Base-by-base conservation (phyloP, 2,329 filamentous ascomycete genomes). In the Xylaria sp. region DNA sequence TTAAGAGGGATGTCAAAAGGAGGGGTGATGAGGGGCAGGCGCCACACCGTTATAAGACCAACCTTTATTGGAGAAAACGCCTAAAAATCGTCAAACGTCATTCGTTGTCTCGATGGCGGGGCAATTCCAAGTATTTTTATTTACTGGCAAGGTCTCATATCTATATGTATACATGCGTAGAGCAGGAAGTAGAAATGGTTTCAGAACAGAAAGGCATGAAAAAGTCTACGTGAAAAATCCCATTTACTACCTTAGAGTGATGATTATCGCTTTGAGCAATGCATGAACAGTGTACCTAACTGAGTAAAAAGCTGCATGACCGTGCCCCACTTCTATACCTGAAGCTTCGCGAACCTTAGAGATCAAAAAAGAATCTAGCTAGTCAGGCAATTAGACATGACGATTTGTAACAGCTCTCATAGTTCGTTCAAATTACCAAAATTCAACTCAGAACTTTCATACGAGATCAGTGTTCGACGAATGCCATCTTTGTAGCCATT, bases 261-360 rank as follows among this genome's bases (percentile, higher is more conserved):
- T 48, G 6, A 9, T 5, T 13, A 2, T 23, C 1, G 21, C 21
- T 25, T 6, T 12, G 1, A 18, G 29, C 18, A 35, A 54, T 21
- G 50, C 9, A 32, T 27, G 13, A 10, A 29, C 16, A 10, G 9
- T 16, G n/a, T 18, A 57, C 18, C 1, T 54, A 25, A 0, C n/a
- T 40, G 21, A 27, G 53, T 40, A 55, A 16, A 37, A 23, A 27
- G 9, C 12, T 57, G 35, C 21, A 40, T 42, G 18, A 16, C 21
- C 21, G 18, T 54, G 61, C 63, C 50, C 73, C 73, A 72, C 73
- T 73, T 69, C 59, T 63, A 70, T 54, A 25, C 68, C 68, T 71
- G 74, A 78, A 75, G 72, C 71, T 76, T 77, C 75, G 71, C 71
- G 76, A 76, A 78, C 66, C 73, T 76, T 69, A 66, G 66, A 72